A percentile compares a stretch with the other conserved stretches of the same genome.
Conservation (phyloP, 129 eudicot genomes). For the Calendula officinalis region DNA sequence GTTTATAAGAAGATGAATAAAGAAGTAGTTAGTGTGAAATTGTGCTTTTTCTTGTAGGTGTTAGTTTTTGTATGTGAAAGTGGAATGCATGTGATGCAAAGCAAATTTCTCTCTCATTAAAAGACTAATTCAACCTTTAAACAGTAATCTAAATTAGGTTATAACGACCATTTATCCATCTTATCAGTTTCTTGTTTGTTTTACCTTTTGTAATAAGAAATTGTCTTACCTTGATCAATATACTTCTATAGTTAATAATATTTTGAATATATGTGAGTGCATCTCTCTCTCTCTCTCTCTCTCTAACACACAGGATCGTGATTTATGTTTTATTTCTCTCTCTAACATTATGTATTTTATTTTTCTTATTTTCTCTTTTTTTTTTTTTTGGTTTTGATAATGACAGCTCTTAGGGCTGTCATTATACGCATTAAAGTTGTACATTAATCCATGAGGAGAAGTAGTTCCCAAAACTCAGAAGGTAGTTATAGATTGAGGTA, state of each 20-base stretch:
- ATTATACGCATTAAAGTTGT: no score
- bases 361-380: no score
- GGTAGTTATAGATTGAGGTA: no score
- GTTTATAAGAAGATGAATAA: slow-evolving; percentile 29
- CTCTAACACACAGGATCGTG: no score
- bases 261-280: no score
- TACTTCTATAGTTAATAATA: neutral
- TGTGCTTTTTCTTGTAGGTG: slow-evolving; percentile 59
- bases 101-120: slow-evolving; percentile 42
- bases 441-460: no score
- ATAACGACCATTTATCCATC: slow-evolving; percentile 3
- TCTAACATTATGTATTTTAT: no score
- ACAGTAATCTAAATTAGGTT: slow-evolving; percentile 14
- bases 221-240: slow-evolving; percentile 28
- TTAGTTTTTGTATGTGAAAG: slow-evolving; percentile 68
- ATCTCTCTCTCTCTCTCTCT: neutral
- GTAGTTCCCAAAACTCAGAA: no score
- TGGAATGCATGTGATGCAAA: slow-evolving; percentile 84
- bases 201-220: slow-evolving; percentile 9
- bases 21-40: slow-evolving; percentile 34
- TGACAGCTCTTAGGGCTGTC: no score
- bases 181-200: neutral
- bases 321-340: no score
- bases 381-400: no score
- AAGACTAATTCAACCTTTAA: slow-evolving; percentile 39